These are phyloP conservation scores for Helianthus annuus DNA, from an alignment of 129 eudicot genomes.

Conservation along the genomic window HanXRQr2.0-SUNRISE NC_035441.2:173129527-173130026, in stretches of 20 bases:
- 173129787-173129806: conserved; percentile 73
- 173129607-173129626: conserved; percentile 11
- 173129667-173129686: conserved; percentile 96
- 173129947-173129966: too few species aligned
- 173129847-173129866: conserved; percentile 78
- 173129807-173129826: conserved; percentile 88
- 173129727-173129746: conserved; percentile 34
- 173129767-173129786: conserved; percentile 70
- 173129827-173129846: conserved; percentile 89
- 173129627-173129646: conserved; percentile 90
- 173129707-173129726: conserved; percentile 69
- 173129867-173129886: conserved; percentile 86
- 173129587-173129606: too few species aligned
- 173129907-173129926: too few species aligned
- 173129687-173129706: conserved; percentile 74
- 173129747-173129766: conserved; percentile 79
- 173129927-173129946: too few species aligned
- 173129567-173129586: too few species aligned
- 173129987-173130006: too few species aligned
- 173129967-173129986: too few species aligned
- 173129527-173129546: too few species aligned
- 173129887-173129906: too few species aligned
- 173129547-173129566: too few species aligned
- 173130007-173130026: too few species aligned
- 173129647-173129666: conserved; percentile 85